Evolutionary conservation across 129 eudicot genomes (phyloP).

Genomic region (Erigeron canadensis): DNA sequence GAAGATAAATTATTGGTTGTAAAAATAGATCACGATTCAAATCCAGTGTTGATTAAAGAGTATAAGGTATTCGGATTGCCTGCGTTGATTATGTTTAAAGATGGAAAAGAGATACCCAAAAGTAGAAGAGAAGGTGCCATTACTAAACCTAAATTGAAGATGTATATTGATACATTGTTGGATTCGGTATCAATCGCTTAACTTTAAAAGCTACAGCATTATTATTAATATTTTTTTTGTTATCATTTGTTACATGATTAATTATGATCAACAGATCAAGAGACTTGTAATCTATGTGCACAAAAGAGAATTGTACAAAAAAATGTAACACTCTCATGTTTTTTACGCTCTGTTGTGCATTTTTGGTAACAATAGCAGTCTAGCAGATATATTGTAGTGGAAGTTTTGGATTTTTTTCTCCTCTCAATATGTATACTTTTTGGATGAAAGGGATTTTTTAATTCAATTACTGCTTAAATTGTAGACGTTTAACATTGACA

Average conservation of each 20-base stretch:
- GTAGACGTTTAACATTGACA: no score
- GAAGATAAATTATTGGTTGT: conserved; percentile 60
- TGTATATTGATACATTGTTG: conserved; percentile 57
- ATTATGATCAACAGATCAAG: not conserved
- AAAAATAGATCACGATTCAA: conserved; percentile 78
- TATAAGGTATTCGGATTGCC: conserved; percentile 85
- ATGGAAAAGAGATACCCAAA: conserved; percentile 59
- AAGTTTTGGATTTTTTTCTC: no score
- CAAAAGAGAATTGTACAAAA: conserved; percentile 23
- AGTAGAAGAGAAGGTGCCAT: conserved; percentile 90
- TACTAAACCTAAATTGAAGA: conserved; percentile 61
- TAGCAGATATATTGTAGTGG: no score
- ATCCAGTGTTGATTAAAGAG: conserved; percentile 66
- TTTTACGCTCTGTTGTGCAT: no score
- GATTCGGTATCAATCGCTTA: conserved; percentile 49
- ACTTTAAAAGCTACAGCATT: not conserved
- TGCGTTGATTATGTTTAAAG: conserved; percentile 63
- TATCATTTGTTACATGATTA: conserved; percentile 19
- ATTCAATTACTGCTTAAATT: no score
- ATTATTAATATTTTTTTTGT: conserved; percentile 14
- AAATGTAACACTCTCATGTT: not conserved
- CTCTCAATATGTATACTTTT: no score
- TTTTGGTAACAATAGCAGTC: no score
- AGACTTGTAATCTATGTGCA: conserved; percentile 12
- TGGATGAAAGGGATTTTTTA: no score